Base-by-base conservation (phyloP, 176 grass and related monocot genomes). In the Elymus sibiricus region DNA sequence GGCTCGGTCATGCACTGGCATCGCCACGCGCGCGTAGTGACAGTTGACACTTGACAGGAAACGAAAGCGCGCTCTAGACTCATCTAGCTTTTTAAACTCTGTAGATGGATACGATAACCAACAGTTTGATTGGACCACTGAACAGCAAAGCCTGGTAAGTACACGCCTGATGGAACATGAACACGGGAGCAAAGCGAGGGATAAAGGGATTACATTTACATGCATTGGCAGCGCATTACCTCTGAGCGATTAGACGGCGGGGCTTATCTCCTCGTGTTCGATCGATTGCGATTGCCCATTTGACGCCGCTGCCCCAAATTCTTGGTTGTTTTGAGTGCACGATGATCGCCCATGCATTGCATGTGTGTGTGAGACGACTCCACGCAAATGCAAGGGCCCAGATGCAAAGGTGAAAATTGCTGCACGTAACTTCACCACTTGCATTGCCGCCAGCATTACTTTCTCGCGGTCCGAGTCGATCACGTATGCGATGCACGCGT, bases 401-500 rank as follows among this genome's bases (percentile, higher is more conserved):
- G n/a, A 35, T 38, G 3, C n/a, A 70, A 77, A 60, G 60, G 5
- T 16, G 1, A 5, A 28, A 9, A 4, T 28, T 31, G 21, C 49
- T 9, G 62, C 27, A 39, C 26, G 61, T 58, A 17, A 82, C 71
- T 13, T 55, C 47, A 51, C 78, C 78, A 77, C 76, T 25, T 58
- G 65, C 74, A 83, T 61, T 22, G 80, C 65, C n/a, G 79, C 82
- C 29, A 46, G 4, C 40, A 35, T 64, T 28, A 74, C 89, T 87
- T 87, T 87, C 83, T 63, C 79, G 70, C 84, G 29, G 29, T 82
- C 75, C 80, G 46, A 90, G 84, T 15, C 42, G 47, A 32, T 67
- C 29, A 31, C 56, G 66, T 46, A 79, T 43, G 88, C 64, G 21
- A 35, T 77, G 82, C 80, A 83, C 74, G 89, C 84, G 67, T 79